Base-by-base conservation (phyloP, 2,329 filamentous ascomycete species). In the Fusarium marasasianum region DNA sequence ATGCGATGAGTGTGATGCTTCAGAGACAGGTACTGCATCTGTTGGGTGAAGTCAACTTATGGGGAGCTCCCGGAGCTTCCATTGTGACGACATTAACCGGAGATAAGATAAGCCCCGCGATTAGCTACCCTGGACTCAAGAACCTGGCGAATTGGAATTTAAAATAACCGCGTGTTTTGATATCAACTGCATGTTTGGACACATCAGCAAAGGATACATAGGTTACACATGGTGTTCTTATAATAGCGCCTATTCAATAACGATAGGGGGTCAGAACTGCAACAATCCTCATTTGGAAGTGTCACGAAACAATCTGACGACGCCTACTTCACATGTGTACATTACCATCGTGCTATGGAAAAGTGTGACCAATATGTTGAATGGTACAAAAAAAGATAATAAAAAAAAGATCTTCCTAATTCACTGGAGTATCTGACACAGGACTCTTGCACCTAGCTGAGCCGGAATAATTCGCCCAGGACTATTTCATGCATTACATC, bases 1-100 rank as follows among this genome's bases (percentile, higher is more conserved):
- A 74, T 74, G 72, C 58, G 67, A 72, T 59, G 63, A 66, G 55
- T 58, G 43, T 38, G 45, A 59, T 50, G 66, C 43, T 56, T 59
- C n/a, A 47, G 41, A 41, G 63, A 55, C 59, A 59, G 24, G 53
- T 63, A 66, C 37, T 50, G 29, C 50, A 44, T 33, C 24, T 35
- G 35, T 53, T 50, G 40, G 33, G 40, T 58, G 59, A 76, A 61
- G 70, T 63, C 33, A 55, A 24, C 48, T 51, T 35, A 51, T 40
- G 50, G 37, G 43, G 47, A 73, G 74, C 71, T 74, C 47, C 65
- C 53, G 40, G 37, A 76, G 74, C 56, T 73, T 73, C 33, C 33
- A 35, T 35, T 15, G 74, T 76, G 74, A 76, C 74, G 74, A 76
- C 74, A 76, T 76, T 57, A 44, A 22, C 35, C 74, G 74, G 72